Percentiles rank a stretch among this genome's conserved stretches.
These are phyloP conservation scores for Pezicula carpinea DNA, from an alignment of 2,329 filamentous ascomycete species.

Conservation along the genomic window DNA sequence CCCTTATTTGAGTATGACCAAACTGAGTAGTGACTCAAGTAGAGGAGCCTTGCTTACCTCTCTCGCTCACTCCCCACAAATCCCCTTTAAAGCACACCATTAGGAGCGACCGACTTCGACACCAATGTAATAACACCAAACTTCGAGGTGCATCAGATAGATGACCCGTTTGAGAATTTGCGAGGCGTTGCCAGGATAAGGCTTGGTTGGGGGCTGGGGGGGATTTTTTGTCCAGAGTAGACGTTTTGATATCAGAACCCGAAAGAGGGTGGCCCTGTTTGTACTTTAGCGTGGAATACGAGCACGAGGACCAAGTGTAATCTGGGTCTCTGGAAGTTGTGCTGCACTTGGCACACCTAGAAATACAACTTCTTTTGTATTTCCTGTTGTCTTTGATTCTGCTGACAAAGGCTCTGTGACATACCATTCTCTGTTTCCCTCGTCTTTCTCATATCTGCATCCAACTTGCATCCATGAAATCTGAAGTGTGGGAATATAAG, in stretches of 20 bases:
- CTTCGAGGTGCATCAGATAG: background rate
- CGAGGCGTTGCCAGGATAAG: conserved; percentile 24
- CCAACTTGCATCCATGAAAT: too few relatives aligned
- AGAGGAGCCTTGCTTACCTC: too few relatives aligned
- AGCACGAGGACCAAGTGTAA: background rate
- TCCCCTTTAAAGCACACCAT: background rate
- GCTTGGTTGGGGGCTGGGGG: background rate
- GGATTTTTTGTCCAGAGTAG: background rate
- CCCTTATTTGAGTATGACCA: too few relatives aligned
- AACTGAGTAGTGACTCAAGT: too few relatives aligned
- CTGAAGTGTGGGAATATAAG: background rate
- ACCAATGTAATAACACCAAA: background rate
- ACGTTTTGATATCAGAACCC: background rate
- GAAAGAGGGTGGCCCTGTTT: background rate
- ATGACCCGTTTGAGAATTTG: background rate
- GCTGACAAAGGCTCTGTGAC: conserved; percentile 7
- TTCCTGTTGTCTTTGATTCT: background rate
- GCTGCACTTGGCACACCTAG: background rate
- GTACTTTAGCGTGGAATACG: background rate
- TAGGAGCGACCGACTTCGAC: background rate
- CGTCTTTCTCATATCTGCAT: too few relatives aligned
- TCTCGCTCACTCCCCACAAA: background rate
- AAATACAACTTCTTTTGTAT: background rate
- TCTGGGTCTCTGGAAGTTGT: background rate
- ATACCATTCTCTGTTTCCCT: conserved; percentile 6